Conservation (phyloP, 2,329 filamentous ascomycete species). For the Pyrenochaeta sp. region DNA sequence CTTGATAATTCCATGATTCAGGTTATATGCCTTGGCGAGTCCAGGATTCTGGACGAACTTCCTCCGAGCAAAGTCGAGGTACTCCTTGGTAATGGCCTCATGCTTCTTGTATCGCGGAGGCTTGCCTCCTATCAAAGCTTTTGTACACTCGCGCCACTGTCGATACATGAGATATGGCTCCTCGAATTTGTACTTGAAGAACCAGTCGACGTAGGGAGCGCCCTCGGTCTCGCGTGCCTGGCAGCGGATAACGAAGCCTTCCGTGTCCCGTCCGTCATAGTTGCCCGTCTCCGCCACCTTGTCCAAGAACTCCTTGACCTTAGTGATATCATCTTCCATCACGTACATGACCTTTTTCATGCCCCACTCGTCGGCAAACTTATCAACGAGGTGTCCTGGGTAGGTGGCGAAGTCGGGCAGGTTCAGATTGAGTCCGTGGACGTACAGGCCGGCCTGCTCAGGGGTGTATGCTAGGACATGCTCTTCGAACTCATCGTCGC, state of each 20-base stretch:
- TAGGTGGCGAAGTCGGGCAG: conserved; percentile 91
- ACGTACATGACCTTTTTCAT: conserved; percentile 89
- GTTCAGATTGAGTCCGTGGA: conserved; percentile 96
- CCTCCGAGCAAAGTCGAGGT: conserved; percentile 80
- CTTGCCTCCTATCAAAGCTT: conserved; percentile 80
- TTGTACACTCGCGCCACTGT: conserved; percentile 98
- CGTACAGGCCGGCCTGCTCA: conserved; percentile 86
- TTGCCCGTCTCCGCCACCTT: conserved; percentile 85
- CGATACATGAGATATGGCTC: conserved; percentile 99
- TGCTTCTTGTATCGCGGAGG: conserved; percentile 86
- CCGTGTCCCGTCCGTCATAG: conserved; percentile 90
- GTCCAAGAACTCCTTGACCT: conserved; percentile 84
- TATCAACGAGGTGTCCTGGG: conserved; percentile 80
- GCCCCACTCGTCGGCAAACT: conserved; percentile 91
- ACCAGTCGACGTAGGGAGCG: conserved; percentile 84
- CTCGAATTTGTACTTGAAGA: conserved; percentile 99
- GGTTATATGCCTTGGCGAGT: conserved; percentile 75
- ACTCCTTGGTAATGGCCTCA: conserved; percentile 86
- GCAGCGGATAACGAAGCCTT: conserved; percentile 95
- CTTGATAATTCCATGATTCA: conserved; percentile 94
- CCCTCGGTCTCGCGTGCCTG: conserved; percentile 66
- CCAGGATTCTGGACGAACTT: conserved; percentile 74
- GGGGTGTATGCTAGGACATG: conserved; percentile 90
- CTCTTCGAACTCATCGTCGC: conserved; percentile 95
- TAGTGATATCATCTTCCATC: conserved; percentile 74